phyloP scores from a whole-genome alignment of 371 early-diverging fungal genomes.

The Dichotomocladium elegans region DNA sequence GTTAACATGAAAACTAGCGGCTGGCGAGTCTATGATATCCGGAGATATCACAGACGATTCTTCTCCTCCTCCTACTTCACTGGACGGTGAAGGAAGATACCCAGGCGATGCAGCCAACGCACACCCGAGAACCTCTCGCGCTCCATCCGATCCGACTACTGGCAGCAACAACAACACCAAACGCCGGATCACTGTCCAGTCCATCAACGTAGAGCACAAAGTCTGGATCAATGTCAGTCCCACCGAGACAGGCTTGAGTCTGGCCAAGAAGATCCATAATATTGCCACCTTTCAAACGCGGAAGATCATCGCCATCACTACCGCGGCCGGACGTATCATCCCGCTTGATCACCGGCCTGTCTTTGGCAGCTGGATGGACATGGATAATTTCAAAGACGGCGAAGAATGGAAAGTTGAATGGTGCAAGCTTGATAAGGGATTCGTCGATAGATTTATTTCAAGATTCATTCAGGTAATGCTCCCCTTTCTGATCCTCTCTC shows the following conservation, averaged over 20 bases:
- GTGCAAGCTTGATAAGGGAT: constrained; percentile 34
- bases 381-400: constrained; percentile 37
- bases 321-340: constrained; percentile 33
- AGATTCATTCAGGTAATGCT: constrained; percentile 36
- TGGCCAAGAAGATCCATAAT: constrained; percentile 42
- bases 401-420: constrained; percentile 45
- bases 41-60: too few relatives aligned
- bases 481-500: not conserved
- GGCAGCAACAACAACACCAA: too few relatives aligned
- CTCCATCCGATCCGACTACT: too few relatives aligned
- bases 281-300: constrained; percentile 48
- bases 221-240: constrained; percentile 47
- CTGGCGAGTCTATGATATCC: too few relatives aligned
- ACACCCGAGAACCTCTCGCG: too few relatives aligned
- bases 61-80: too few relatives aligned
- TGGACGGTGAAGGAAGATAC: too few relatives aligned
- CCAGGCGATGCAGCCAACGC: too few relatives aligned
- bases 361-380: constrained; percentile 43
- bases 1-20: too few relatives aligned
- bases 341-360: constrained; percentile 34
- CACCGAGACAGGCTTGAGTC: constrained; percentile 38
- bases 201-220: constrained; percentile 39
- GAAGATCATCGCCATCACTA: constrained; percentile 38
- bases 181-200: constrained; percentile 46
- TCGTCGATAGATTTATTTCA: constrained; percentile 29